A percentile compares a stretch with the other conserved stretches of the same genome.
Evolutionary conservation across 805 yeast species (phyloP).

Genomic region (Hanseniaspora hatyaiensis): DNA sequence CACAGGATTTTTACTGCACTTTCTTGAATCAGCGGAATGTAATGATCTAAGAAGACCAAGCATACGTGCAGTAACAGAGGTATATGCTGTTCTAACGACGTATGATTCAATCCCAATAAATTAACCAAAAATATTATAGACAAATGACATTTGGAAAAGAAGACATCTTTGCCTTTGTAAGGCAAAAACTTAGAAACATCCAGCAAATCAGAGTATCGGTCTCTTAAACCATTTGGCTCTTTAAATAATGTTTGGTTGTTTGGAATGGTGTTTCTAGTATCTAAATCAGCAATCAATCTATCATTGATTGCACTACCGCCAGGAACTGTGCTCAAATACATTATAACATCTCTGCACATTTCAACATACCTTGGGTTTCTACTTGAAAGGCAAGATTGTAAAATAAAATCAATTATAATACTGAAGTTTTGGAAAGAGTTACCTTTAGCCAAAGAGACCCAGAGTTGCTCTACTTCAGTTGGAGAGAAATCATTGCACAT

Average conservation of each 20-base stretch:
- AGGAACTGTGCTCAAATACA: slow-evolving; percentile 48
- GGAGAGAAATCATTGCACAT: slow-evolving; percentile 62
- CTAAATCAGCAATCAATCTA: slow-evolving; percentile 53
- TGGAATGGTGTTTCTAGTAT: slow-evolving; percentile 86
- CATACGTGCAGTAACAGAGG: slow-evolving; percentile 71
- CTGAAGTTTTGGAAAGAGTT: slow-evolving; percentile 57
- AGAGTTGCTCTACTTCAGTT: slow-evolving; percentile 82
- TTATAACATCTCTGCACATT: slow-evolving; percentile 67
- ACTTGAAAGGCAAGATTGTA: slow-evolving; percentile 54
- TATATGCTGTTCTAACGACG: slow-evolving; percentile 45
- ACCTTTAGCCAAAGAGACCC: slow-evolving; percentile 87
- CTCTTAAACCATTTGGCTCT: slow-evolving; percentile 29
- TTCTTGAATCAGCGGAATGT: slow-evolving; percentile 67
- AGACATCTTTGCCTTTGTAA: slow-evolving; percentile 50
- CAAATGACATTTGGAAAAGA: slow-evolving; percentile 77
- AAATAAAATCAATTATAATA: slow-evolving; percentile 57
- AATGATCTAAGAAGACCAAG: slow-evolving; percentile 77
- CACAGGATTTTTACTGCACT: slow-evolving; percentile 69
- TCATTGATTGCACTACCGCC: slow-evolving; percentile 48
- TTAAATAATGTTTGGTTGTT: slow-evolving; percentile 33
- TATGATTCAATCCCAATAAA: slow-evolving; percentile 54
- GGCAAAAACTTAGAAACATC: slow-evolving; percentile 49
- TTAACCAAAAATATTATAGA: slow-evolving; percentile 80
- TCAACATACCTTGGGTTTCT: slow-evolving; percentile 67
- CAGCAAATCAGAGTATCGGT: slow-evolving; percentile 62